Conservation (phyloP, 2,329 filamentous ascomycete species). For the Cryphonectria japonica region DNA sequence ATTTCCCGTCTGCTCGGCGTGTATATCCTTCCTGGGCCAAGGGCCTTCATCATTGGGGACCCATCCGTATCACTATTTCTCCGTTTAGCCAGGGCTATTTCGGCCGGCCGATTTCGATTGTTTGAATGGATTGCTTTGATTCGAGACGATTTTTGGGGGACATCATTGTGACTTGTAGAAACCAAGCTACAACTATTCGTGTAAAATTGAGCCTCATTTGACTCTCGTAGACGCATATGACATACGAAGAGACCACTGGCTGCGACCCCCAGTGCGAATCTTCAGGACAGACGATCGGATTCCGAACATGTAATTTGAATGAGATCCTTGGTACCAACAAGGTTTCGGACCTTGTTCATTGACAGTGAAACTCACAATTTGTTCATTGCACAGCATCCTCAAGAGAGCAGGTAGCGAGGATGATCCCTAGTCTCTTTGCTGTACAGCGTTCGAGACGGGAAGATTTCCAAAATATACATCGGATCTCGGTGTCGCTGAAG, state of each 20-base stretch:
- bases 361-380: background rate
- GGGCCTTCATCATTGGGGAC: constrained; percentile 9
- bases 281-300: constrained; percentile 22
- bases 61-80: constrained; percentile 13
- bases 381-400: background rate
- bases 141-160: constrained; percentile 13
- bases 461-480: background rate
- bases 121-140: constrained; percentile 18
- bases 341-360: background rate
- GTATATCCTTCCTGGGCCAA: constrained; percentile 9
- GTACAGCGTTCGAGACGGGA: background rate
- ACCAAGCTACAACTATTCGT: background rate
- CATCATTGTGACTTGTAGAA: background rate
- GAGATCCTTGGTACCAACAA: constrained; percentile 1
- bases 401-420: background rate
- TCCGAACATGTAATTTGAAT: constrained; percentile 19
- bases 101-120: constrained; percentile 22
- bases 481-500: background rate
- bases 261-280: too few relatives aligned
- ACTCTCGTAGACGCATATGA: background rate
- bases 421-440: background rate
- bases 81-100: constrained; percentile 5
- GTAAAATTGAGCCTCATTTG: background rate
- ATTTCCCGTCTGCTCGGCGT: constrained; percentile 14
- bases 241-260: background rate